Conservation (phyloP, 2,329 filamentous ascomycete genomes). For the Ploettnerulaceae sp. region DNA sequence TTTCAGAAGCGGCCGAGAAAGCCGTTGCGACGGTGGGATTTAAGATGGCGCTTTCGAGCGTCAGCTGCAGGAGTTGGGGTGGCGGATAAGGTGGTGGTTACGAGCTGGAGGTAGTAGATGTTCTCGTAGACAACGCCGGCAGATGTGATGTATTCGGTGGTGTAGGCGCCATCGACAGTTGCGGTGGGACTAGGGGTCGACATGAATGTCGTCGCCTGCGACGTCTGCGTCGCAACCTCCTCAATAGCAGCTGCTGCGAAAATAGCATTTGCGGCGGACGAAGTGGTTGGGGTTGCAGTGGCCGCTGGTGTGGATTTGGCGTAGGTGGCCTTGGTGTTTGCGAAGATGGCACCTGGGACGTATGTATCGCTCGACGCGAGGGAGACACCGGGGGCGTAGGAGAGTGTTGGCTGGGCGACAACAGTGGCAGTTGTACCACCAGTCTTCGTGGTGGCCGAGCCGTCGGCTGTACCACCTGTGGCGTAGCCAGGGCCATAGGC, state of each 20-base stretch:
- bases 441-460: constrained; percentile 13
- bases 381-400: constrained; percentile 27
- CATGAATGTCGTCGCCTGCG: neutral
- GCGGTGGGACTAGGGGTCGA: constrained; percentile 7
- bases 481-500: constrained; percentile 41
- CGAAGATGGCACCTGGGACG: constrained; percentile 34
- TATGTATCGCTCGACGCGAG: constrained; percentile 21
- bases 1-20: too few relatives aligned
- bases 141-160: constrained; percentile 50
- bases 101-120: constrained; percentile 46
- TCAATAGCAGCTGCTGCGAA: neutral
- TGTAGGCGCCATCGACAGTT: constrained; percentile 34
- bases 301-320: constrained; percentile 18
- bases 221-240: neutral
- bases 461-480: constrained; percentile 16
- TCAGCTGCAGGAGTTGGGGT: neutral
- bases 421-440: constrained; percentile 5
- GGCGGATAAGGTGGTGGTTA: constrained; percentile 1
- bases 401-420: constrained; percentile 27
- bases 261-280: neutral
- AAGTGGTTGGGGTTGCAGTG: constrained; percentile 14
- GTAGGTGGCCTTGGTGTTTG: neutral
- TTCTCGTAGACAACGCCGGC: constrained; percentile 50
- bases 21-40: too few relatives aligned
- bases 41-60: too few relatives aligned